These are phyloP conservation scores for Trifolium dubium DNA, from an alignment of 306 rosid genomes.

Conservation along the genomic window DNA sequence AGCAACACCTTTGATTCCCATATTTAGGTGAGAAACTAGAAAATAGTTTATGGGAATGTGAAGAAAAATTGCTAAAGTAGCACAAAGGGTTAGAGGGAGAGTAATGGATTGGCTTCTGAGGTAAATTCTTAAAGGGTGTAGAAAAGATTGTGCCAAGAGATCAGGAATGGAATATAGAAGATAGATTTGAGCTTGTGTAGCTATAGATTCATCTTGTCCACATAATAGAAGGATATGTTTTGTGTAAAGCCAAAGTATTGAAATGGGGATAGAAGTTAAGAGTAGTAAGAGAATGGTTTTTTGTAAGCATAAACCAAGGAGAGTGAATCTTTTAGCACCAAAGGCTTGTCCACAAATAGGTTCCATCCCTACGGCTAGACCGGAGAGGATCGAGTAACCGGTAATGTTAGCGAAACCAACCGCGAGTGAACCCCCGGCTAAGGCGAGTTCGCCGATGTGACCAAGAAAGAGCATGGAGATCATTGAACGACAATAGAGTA, in stretches of 20 bases:
- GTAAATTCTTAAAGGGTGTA: conserved; percentile 88
- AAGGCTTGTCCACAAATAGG: conserved; percentile 92
- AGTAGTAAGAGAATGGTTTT: conserved; percentile 67
- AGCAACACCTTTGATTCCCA: conserved; percentile 85
- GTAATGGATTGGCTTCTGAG: conserved; percentile 84
- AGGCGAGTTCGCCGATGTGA: conserved; percentile 75
- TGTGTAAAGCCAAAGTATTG: conserved; percentile 83
- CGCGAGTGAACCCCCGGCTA: conserved; percentile 93
- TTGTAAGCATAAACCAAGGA: conserved; percentile 79
- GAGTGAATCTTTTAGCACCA: conserved; percentile 70
- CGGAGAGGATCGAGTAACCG: conserved; percentile 90
- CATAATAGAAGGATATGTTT: conserved; percentile 68
- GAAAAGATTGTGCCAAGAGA: conserved; percentile 73
- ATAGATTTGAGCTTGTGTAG: conserved; percentile 70
- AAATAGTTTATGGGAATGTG: conserved; percentile 85
- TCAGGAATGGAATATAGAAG: conserved; percentile 87
- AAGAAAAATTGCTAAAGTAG: conserved; percentile 67
- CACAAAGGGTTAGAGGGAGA: conserved; percentile 85
- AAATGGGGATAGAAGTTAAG: conserved; percentile 67
- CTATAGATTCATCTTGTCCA: conserved; percentile 75
- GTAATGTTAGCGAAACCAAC: conserved; percentile 89
- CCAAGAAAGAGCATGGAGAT: conserved; percentile 96
- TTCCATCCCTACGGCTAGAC: conserved; percentile 91
- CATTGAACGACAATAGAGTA: conserved; percentile 87
- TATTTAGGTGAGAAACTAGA: conserved; percentile 59